phyloP scores from a whole-genome alignment of 805 yeast genomes.

The Suhomyces sp. region DNA sequence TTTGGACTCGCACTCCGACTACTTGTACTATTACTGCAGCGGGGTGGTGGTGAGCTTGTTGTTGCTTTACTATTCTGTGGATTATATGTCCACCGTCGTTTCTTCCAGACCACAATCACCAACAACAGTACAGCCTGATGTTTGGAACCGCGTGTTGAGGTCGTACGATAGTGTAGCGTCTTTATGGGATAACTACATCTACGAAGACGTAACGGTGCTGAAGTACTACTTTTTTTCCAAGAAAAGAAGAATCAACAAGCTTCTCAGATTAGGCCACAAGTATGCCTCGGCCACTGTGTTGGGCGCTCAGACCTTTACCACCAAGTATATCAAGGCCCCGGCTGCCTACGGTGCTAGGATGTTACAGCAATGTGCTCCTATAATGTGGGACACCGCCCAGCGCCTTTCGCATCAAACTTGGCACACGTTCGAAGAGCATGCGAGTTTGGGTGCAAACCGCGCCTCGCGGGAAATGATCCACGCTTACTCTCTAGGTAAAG shows the following conservation, averaged over 20 bases:
- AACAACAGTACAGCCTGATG: background rate
- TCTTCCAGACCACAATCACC: background rate
- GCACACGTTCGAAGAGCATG: background rate
- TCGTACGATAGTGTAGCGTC: background rate
- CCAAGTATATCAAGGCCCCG: background rate
- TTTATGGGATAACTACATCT: background rate
- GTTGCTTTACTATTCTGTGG: background rate
- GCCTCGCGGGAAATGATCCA: background rate
- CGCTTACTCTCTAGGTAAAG: background rate
- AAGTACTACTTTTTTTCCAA: constrained; percentile 2
- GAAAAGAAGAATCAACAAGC: constrained; percentile 3
- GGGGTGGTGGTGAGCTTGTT: constrained; percentile 2
- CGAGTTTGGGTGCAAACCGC: background rate
- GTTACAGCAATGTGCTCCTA: background rate
- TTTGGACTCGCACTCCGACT: constrained; percentile 16
- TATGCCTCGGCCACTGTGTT: background rate
- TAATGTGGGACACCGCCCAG: background rate
- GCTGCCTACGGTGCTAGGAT: too few species aligned
- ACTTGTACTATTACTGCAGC: constrained; percentile 14
- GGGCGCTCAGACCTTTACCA: background rate
- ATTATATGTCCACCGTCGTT: background rate
- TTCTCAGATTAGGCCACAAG: background rate
- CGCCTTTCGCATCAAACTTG: background rate
- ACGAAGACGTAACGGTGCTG: constrained; percentile 2
- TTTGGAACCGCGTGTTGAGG: background rate